Conservation (phyloP, 2,329 filamentous ascomycete genomes). For the Fusarium sp. region DNA sequence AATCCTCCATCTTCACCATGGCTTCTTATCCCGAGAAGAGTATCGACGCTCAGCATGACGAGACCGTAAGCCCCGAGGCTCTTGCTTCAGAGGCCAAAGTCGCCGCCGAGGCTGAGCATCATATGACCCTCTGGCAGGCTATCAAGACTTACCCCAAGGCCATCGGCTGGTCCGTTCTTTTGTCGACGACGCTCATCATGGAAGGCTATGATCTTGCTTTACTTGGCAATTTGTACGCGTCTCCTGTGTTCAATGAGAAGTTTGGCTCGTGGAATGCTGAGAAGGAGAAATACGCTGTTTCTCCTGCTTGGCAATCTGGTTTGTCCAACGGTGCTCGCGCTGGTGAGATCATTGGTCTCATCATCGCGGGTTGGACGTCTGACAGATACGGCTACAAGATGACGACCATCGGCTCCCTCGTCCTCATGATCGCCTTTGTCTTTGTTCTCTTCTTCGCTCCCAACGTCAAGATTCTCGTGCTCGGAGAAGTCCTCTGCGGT, state of each 20-base stretch:
- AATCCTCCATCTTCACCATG: constrained; percentile 30
- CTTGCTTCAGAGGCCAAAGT: constrained; percentile 53
- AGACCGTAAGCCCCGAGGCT: constrained; percentile 34
- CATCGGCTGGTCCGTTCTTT: constrained; percentile 58
- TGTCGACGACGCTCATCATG: constrained; percentile 61
- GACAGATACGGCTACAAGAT: constrained; percentile 62
- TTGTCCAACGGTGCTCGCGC: constrained; percentile 63
- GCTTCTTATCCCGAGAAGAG: constrained; percentile 35
- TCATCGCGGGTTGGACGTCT: constrained; percentile 62
- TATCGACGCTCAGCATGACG: constrained; percentile 41
- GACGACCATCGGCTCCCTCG: constrained; percentile 60
- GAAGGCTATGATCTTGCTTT: constrained; percentile 64
- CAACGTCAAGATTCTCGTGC: constrained; percentile 57
- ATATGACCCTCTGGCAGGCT: constrained; percentile 54
- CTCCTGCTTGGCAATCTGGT: constrained; percentile 67
- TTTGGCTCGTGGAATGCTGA: constrained; percentile 54
- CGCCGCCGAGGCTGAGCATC: constrained; percentile 54
- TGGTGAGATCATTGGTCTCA: constrained; percentile 65
- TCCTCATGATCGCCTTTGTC: constrained; percentile 60
- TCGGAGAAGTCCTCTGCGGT: constrained; percentile 59
- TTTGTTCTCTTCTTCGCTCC: constrained; percentile 65
- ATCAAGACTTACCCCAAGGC: constrained; percentile 58
- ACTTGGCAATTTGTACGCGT: constrained; percentile 61
- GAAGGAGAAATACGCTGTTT: constrained; percentile 57
- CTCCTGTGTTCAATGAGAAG: constrained; percentile 56